These are phyloP conservation scores for Phytophthora podocarpi DNA, from an alignment of 352 stramenopile genomes.

Conservation along the genomic window DNA sequence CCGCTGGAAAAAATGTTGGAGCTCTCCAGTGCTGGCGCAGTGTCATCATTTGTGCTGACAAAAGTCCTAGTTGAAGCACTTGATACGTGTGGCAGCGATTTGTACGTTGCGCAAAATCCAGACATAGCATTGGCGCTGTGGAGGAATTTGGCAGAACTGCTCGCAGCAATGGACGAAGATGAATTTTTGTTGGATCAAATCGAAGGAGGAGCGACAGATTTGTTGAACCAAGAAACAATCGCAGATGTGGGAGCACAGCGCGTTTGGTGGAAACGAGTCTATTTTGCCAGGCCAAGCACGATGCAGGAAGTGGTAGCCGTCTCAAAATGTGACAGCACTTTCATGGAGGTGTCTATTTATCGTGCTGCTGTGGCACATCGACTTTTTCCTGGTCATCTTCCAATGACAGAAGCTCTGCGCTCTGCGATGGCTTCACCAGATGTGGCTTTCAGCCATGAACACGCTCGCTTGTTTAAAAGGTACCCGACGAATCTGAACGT, in stretches of 20 bases:
- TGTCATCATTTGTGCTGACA: slow-evolving; percentile 45
- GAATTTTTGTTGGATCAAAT: slow-evolving; percentile 42
- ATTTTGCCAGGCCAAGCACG: slow-evolving; percentile 48
- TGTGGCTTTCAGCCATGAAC: slow-evolving; percentile 27
- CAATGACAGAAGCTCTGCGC: slow-evolving; percentile 34
- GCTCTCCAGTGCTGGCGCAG: slow-evolving; percentile 39
- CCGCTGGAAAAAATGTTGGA: slow-evolving; percentile 62
- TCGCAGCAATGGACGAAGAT: slow-evolving; percentile 53
- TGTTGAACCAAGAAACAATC: slow-evolving; percentile 29
- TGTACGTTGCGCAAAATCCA: slow-evolving; percentile 51
- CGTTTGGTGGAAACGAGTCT: slow-evolving; percentile 71
- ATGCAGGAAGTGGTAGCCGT: slow-evolving; percentile 36
- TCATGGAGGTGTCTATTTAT: slow-evolving; percentile 53
- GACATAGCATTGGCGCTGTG: slow-evolving; percentile 44
- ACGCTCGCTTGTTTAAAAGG: slow-evolving; percentile 58
- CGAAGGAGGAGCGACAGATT: slow-evolving; percentile 1
- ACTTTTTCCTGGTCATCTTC: slow-evolving; percentile 38
- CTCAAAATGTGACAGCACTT: slow-evolving; percentile 18
- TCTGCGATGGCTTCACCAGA: slow-evolving; percentile 23
- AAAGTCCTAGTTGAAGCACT: slow-evolving; percentile 48
- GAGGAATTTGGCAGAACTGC: slow-evolving; percentile 55
- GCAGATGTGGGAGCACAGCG: slow-evolving; percentile 34
- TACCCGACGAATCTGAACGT: slow-evolving; percentile 9
- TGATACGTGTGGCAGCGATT: slow-evolving; percentile 61
- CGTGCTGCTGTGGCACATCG: slow-evolving; percentile 47